Conservation (phyloP, 345 rosid species). For the Cochlearia excelsa region DNA sequence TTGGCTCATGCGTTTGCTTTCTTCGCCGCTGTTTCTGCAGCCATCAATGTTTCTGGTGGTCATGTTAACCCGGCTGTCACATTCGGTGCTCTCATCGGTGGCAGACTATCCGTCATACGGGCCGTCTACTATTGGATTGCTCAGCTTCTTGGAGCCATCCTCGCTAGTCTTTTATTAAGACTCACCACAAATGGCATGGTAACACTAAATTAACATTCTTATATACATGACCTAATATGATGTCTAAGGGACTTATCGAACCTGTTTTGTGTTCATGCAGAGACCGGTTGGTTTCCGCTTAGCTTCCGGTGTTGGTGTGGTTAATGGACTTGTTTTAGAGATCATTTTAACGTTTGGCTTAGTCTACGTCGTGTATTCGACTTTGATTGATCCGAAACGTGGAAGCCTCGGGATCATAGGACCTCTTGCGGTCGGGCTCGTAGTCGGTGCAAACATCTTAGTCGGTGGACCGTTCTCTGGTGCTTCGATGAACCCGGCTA, state of each 20-base stretch:
- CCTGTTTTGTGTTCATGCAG: conserved; percentile 39
- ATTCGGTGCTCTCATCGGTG: conserved; percentile 70
- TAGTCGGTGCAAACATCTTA: conserved; percentile 37
- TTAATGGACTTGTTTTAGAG: conserved; percentile 41
- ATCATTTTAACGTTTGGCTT: conserved; percentile 37
- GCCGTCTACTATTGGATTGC: conserved; percentile 71
- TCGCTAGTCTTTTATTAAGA: conserved; percentile 57
- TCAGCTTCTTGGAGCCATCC: conserved; percentile 64
- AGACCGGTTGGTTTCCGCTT: conserved; percentile 60
- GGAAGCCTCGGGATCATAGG: conserved; percentile 39
- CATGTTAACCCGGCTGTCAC: conserved; percentile 84
- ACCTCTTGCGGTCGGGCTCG: conserved; percentile 36
- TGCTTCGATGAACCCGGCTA: conserved; percentile 42
- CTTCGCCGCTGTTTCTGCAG: conserved; percentile 57
- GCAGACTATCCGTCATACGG: conserved; percentile 53
- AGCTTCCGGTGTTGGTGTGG: conserved; percentile 48
- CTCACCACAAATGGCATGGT: conserved; percentile 65
- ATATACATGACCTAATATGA: too few relatives aligned
- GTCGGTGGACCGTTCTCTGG: conserved; percentile 39
- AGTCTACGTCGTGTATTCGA: conserved; percentile 36
- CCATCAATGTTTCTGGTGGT: conserved; percentile 68
- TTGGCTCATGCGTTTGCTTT: conserved; percentile 68
- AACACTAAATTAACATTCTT: not conserved
- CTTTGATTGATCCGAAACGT: conserved; percentile 40
- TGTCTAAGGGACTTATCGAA: too few relatives aligned